Evolutionary conservation across 2,329 filamentous ascomycete species (phyloP), one percentile per base, ranked within the genome.

Genomic region (Tympanopsis confertula): DNA sequence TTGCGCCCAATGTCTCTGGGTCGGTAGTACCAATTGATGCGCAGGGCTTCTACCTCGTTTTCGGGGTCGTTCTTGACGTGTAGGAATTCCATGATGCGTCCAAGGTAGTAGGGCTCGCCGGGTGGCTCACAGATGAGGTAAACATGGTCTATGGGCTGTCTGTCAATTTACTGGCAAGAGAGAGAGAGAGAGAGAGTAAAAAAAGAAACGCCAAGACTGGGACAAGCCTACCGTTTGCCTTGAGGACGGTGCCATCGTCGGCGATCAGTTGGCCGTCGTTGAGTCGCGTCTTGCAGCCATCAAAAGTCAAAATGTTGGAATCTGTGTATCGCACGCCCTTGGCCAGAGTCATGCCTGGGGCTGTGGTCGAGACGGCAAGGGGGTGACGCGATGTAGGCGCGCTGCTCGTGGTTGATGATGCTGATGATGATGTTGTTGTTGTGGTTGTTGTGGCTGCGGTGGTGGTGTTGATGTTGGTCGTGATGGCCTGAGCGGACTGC

Each of bases 1-100:
- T 88, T 91, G 49, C 88, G 85, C 47, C 86, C 85, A 53, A 96
- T 94, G 62, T 98, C 91, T 59, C 91, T 87, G 40, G 91, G 89
- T 30, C 91, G 79, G 59, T 96, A 96, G 61, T 89, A 95, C 91
- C 91, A 98, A 63, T 98, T 98, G 53, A 96, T 84, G 47, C 88
- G 82, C 50, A 98, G 62, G 30, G 86, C 78, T 54, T 95, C 89
- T 45, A 98, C 78, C 1, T 83, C 80, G 41, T 78, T 75, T 39
- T 68, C 70, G 22, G 68, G 62, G 56, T 88, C 75, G 53, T 89
- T 86, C 50, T 88, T 78, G 52, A 71, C 65, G 53, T 94, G 86
- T 50, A 95, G 67, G 56, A 96, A 96, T 58, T 98, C 89, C 91
- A 98, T 98, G 57, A 98, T 91, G 49, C 91, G 85, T 45, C 85